Percentiles rank a stretch among this genome's conserved stretches.
These are phyloP conservation scores for Mrakia frigida DNA, from an alignment of 768 basidiomycete genomes.

Conservation along the genomic window DNA sequence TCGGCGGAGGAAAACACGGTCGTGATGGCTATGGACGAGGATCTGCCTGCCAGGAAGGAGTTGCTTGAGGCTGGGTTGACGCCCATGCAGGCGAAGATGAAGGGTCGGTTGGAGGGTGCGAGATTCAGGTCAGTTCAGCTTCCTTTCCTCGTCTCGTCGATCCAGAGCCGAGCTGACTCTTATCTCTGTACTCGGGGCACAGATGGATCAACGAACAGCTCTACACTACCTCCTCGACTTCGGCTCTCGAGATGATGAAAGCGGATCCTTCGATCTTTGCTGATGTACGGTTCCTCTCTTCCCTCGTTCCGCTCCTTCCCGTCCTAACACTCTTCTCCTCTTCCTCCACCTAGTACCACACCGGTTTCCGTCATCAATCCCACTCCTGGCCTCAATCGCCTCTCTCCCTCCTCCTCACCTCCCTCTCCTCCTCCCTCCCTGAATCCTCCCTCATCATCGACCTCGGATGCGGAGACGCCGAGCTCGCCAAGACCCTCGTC, in stretches of 20 bases:
- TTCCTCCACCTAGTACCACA: slow-evolving; percentile 56
- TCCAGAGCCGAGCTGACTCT: not conserved
- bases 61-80: slow-evolving; percentile 25
- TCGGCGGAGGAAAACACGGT: slow-evolving; percentile 14
- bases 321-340: not conserved
- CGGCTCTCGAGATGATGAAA: slow-evolving; percentile 33
- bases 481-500: slow-evolving; percentile 67
- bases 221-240: slow-evolving; percentile 30
- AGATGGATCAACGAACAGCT: slow-evolving; percentile 34
- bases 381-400: slow-evolving; percentile 92
- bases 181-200: not conserved
- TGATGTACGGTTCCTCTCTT: slow-evolving; percentile 17
- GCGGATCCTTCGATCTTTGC: slow-evolving; percentile 27
- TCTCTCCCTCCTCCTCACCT: slow-evolving; percentile 76
- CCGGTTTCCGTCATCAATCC: slow-evolving; percentile 85
- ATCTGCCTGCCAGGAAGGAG: slow-evolving; percentile 8
- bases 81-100: slow-evolving; percentile 34
- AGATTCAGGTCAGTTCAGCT: slow-evolving; percentile 24
- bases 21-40: slow-evolving; percentile 18
- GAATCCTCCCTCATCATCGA: slow-evolving; percentile 64
- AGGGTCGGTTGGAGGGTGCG: slow-evolving; percentile 29
- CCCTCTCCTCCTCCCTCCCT: slow-evolving; percentile 33
- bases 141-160: not conserved
- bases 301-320: not conserved
- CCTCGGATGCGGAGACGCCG: slow-evolving; percentile 91